Base-by-base conservation (phyloP, 768 basidiomycete genomes). In the Russula virescens region DNA sequence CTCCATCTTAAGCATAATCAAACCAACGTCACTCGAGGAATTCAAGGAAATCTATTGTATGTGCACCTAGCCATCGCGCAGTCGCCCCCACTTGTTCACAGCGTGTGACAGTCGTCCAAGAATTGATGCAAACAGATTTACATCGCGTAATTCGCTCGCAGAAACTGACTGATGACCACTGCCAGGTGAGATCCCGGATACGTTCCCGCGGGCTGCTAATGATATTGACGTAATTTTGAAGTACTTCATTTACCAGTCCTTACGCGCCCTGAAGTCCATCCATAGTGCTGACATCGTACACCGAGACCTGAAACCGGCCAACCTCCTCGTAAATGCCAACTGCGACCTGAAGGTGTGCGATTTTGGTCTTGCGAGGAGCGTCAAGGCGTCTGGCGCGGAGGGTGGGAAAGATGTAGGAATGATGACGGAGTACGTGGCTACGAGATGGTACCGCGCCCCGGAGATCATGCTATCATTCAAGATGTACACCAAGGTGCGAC, bases 381-480 rank as follows among this genome's bases (percentile, higher is more conserved):
- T 86, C 51, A 81, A 84, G 70, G 80, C 80, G 45, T 81, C 80
- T 55, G 74, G 73, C 47, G 74, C 79, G 10, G 71, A 79, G 5
- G 78, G 78, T 34, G 82, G 81, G 21, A 86, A 85, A 72, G 87
- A 88, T 68, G 77, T 79, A 25, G 86, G 86, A 2, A 71, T 86
- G 62, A 87, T 88, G 87, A 87, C 86, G 25, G 88, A 89, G 75
- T 92, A 91, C 69, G 93, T 96, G 57, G 92, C 93, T 2, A 95
- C 94, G 56, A 77, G 93, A 58, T 95, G 91, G 93, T 96, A 94
- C 72, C 84, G 91, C 52, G 93, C 94, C 0, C 92, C 92, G 0
- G 94, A 96, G 74, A 93, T 95, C 71, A 96, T 96, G 93, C 79
- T 94, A 55, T 91, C 88, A 3, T 94, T 94, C 83, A 91, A 92